These are phyloP conservation scores for Monilinia polystroma DNA, from an alignment of 2,329 filamentous ascomycete species.

Conservation along the genomic window DNA sequence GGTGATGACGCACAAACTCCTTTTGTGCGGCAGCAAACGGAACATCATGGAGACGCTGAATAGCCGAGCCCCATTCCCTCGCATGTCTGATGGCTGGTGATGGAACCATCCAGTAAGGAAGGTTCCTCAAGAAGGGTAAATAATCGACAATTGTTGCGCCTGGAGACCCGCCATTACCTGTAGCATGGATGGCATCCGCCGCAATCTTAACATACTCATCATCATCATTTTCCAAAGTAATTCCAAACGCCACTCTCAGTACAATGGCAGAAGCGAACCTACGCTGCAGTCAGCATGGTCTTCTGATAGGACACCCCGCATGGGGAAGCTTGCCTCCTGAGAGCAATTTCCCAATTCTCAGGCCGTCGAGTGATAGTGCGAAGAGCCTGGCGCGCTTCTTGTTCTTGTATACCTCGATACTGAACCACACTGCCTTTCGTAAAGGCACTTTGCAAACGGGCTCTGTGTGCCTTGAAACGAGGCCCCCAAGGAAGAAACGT, in stretches of 20 bases:
- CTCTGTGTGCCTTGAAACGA: constrained; percentile 47
- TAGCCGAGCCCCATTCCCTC: constrained; percentile 37
- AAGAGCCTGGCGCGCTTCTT: constrained; percentile 36
- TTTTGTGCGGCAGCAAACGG: constrained; percentile 40
- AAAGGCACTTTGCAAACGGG: constrained; percentile 47
- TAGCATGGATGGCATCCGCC: constrained; percentile 35
- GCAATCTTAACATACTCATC: constrained; percentile 47
- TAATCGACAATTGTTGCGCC: constrained; percentile 47
- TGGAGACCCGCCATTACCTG: constrained; percentile 37
- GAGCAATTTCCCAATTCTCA: constrained; percentile 15
- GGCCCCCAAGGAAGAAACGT: constrained; percentile 48
- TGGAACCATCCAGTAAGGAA: constrained; percentile 44
- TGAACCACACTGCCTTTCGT: constrained; percentile 42
- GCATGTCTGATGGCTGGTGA: constrained; percentile 36
- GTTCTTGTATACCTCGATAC: constrained; percentile 39
- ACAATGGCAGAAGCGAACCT: constrained; percentile 46
- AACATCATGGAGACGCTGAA: constrained; percentile 46
- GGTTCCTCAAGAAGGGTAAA: constrained; percentile 42
- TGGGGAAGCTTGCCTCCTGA: not conserved
- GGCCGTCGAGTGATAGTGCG: constrained; percentile 1
- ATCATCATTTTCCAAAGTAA: constrained; percentile 42
- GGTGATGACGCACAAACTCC: constrained; percentile 8
- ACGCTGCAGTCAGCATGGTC: constrained; percentile 27
- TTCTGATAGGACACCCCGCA: not conserved
- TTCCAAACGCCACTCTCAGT: constrained; percentile 47